These are phyloP conservation scores for Alternaria atra DNA, from an alignment of 2,329 filamentous ascomycete species.

Conservation along the genomic window DNA sequence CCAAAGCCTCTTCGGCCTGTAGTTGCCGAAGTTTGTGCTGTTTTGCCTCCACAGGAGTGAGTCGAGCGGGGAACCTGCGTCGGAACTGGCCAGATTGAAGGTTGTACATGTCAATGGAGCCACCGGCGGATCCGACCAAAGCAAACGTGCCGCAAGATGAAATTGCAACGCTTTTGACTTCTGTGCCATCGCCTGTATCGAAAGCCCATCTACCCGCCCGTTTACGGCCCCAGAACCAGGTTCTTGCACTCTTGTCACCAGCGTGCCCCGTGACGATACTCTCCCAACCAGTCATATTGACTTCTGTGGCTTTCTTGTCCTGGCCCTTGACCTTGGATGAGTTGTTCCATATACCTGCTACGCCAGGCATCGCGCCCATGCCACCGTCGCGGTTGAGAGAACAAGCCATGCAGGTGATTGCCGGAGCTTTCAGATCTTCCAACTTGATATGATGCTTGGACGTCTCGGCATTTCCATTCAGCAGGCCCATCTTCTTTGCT, in stretches of 20 bases:
- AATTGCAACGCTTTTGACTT: slow-evolving; percentile 84
- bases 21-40: slow-evolving; percentile 73
- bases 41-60: slow-evolving; percentile 80
- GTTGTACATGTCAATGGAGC: slow-evolving; percentile 94
- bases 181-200: slow-evolving; percentile 81
- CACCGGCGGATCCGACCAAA: slow-evolving; percentile 82
- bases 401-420: slow-evolving; percentile 90
- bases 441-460: slow-evolving; percentile 71
- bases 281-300: slow-evolving; percentile 90
- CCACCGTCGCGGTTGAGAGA: slow-evolving; percentile 94
- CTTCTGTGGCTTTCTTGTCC: slow-evolving; percentile 75
- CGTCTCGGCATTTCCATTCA: slow-evolving; percentile 65
- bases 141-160: slow-evolving; percentile 95
- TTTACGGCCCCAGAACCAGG: slow-evolving; percentile 98
- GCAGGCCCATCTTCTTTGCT: slow-evolving; percentile 84
- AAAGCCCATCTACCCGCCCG: slow-evolving; percentile 93
- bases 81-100: slow-evolving; percentile 90
- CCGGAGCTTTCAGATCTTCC: slow-evolving; percentile 82
- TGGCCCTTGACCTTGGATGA: slow-evolving; percentile 66
- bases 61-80: slow-evolving; percentile 82
- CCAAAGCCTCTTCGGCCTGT: slow-evolving; percentile 60
- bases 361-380: slow-evolving; percentile 83
- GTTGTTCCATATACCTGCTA: slow-evolving; percentile 85
- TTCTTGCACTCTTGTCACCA: slow-evolving; percentile 83
- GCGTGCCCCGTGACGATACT: slow-evolving; percentile 94